phyloP scores from a whole-genome alignment of 108 stramenopile genomes.

The Fistulifera solaris region DNA sequence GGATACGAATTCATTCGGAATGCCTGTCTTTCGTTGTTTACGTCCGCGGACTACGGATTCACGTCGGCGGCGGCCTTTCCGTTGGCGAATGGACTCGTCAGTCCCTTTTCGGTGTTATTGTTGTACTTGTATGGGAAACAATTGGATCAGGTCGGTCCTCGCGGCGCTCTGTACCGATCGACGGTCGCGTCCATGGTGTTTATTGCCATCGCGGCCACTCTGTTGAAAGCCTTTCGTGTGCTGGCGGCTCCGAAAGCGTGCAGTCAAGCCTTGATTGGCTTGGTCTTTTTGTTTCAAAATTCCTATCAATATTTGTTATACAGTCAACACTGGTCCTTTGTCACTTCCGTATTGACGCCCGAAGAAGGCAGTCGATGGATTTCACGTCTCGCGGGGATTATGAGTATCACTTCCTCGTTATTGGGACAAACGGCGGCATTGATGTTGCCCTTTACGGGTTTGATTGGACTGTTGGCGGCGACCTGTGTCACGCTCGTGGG shows the following conservation, averaged over 20 bases:
- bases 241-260: background rate
- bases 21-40: slow-evolving; percentile 65
- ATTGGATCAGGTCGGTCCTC: slow-evolving; percentile 48
- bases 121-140: slow-evolving; percentile 56
- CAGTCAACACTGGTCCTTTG: slow-evolving; percentile 78
- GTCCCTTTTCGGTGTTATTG: slow-evolving; percentile 52
- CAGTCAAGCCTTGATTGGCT: slow-evolving; percentile 16
- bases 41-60: slow-evolving; percentile 63
- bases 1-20: slow-evolving; percentile 77
- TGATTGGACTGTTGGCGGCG: slow-evolving; percentile 42
- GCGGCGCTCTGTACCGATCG: slow-evolving; percentile 43
- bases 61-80: slow-evolving; percentile 58
- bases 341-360: slow-evolving; percentile 59
- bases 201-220: slow-evolving; percentile 17
- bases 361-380: slow-evolving; percentile 67
- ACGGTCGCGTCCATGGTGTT: slow-evolving; percentile 32
- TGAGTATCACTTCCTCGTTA: slow-evolving; percentile 51
- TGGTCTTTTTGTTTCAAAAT: slow-evolving; percentile 75
- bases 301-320: slow-evolving; percentile 75
- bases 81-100: slow-evolving; percentile 67
- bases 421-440: slow-evolving; percentile 41
- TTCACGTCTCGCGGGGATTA: slow-evolving; percentile 63
- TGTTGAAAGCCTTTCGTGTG: slow-evolving; percentile 4
- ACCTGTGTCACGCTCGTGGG: slow-evolving; percentile 33
- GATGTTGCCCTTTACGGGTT: slow-evolving; percentile 29